Conservation (phyloP, 352 stramenopile genomes). For the Globisporangium abappressorium region DNA sequence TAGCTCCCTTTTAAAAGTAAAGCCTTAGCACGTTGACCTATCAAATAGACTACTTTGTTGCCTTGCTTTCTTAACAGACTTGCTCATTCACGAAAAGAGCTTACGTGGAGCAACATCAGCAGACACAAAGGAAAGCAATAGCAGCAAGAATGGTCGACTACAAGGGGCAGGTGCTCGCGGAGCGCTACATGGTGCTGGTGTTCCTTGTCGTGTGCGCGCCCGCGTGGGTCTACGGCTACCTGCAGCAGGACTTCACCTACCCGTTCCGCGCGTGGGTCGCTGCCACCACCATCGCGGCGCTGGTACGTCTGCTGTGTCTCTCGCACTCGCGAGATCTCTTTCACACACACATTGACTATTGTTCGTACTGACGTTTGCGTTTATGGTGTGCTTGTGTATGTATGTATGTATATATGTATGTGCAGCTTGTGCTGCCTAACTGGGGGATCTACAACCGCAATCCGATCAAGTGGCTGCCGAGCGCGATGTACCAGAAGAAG, state of each 20-base stretch:
- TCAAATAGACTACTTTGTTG: neutral
- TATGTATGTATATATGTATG: neutral
- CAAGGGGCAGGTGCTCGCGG: slow-evolving; percentile 72
- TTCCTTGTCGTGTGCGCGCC: slow-evolving; percentile 76
- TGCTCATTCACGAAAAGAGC: slow-evolving; percentile 3
- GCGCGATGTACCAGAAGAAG: slow-evolving; percentile 74
- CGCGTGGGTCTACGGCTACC: slow-evolving; percentile 82
- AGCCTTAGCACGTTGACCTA: neutral
- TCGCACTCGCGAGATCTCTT: too few relatives aligned
- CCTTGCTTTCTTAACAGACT: neutral
- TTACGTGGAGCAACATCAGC: slow-evolving; percentile 13
- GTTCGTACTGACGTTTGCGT: neutral
- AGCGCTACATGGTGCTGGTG: slow-evolving; percentile 58
- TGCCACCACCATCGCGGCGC: slow-evolving; percentile 48
- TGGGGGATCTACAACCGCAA: slow-evolving; percentile 85
- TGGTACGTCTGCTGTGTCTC: slow-evolving; percentile 33
- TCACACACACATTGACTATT: neutral
- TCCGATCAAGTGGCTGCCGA: slow-evolving; percentile 78
- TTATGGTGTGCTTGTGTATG: neutral
- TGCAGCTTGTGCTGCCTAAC: slow-evolving; percentile 69
- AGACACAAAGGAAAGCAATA: neutral
- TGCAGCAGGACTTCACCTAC: slow-evolving; percentile 81
- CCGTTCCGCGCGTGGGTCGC: slow-evolving; percentile 68
- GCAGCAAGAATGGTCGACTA: slow-evolving; percentile 75
- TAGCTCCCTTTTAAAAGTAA: neutral